phyloP scores from a whole-genome alignment of 768 basidiomycete genomes.

The Auriscalpium orientale region DNA sequence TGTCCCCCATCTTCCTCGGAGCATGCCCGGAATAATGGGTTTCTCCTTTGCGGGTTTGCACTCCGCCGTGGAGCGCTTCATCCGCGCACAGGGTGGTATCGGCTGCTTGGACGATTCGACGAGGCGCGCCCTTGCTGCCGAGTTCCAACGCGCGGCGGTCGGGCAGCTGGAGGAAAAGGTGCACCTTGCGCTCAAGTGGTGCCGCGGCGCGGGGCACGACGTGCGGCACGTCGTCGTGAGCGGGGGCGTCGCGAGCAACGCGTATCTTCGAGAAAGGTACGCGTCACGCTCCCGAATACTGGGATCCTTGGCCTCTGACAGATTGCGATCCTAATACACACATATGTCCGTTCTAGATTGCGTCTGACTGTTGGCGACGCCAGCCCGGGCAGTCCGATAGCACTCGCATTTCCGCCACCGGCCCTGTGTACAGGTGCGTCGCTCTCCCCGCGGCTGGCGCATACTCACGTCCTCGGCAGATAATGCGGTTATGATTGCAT shows the following conservation, averaged over 20 bases:
- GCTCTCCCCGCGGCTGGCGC: background rate
- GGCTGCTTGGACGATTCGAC: slow-evolving; percentile 31
- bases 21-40: slow-evolving; percentile 45
- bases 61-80: slow-evolving; percentile 55
- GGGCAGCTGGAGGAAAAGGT: slow-evolving; percentile 74
- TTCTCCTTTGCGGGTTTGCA: slow-evolving; percentile 83
- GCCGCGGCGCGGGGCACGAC: slow-evolving; percentile 31
- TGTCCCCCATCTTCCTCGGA: slow-evolving; percentile 32
- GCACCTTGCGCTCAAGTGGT: slow-evolving; percentile 40
- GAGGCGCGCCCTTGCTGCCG: slow-evolving; percentile 48
- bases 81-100: slow-evolving; percentile 35
- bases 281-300: slow-evolving; percentile 8
- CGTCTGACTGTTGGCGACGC: slow-evolving; percentile 21
- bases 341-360: slow-evolving; percentile 23
- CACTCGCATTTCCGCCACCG: slow-evolving; percentile 67
- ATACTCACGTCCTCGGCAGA: slow-evolving; percentile 37
- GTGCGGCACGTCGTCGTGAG: slow-evolving; percentile 69
- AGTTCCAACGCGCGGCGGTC: slow-evolving; percentile 68
- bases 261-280: slow-evolving; percentile 57
- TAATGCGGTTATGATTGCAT: slow-evolving; percentile 96
- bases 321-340: slow-evolving; percentile 1
- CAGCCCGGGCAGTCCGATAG: slow-evolving; percentile 28
- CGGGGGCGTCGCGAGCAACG: slow-evolving; percentile 91
- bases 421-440: slow-evolving; percentile 71
- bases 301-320: background rate